A percentile compares a stretch with the other conserved stretches of the same genome.
These are phyloP conservation scores for Cladosporium sp. DNA, from an alignment of 2,329 filamentous ascomycete genomes.

Conservation along the genomic window DNA sequence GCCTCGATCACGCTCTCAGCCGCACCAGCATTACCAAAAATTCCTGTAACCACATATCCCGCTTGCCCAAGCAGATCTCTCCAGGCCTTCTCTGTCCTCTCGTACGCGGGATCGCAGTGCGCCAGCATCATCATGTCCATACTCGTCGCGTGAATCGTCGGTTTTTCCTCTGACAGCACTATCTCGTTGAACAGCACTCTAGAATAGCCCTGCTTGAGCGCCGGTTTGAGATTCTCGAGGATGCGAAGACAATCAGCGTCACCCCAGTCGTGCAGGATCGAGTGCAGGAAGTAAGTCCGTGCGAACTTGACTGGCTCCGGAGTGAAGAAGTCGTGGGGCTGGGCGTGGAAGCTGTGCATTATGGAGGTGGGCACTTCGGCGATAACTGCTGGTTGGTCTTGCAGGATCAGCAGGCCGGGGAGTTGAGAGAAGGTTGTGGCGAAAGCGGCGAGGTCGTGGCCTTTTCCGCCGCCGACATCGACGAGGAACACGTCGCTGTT, in stretches of 20 bases:
- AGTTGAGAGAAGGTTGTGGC: slow-evolving; percentile 20
- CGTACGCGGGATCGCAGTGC: slow-evolving; percentile 34
- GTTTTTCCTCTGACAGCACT: slow-evolving; percentile 24
- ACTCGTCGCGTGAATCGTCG: slow-evolving; percentile 11
- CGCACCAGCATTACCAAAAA: slow-evolving; percentile 13
- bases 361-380: slow-evolving; percentile 17
- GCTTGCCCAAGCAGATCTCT: slow-evolving; percentile 16
- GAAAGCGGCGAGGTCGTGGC: slow-evolving; percentile 27
- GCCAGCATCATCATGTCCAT: slow-evolving; percentile 47
- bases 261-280: slow-evolving; percentile 30
- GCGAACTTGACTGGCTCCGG: slow-evolving; percentile 30
- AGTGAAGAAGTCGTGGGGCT: slow-evolving; percentile 27
- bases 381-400: slow-evolving; percentile 30
- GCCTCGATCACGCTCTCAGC: not conserved
- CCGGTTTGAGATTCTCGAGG: slow-evolving; percentile 24
- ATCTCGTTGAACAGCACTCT: slow-evolving; percentile 30
- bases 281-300: slow-evolving; percentile 28
- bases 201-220: slow-evolving; percentile 26
- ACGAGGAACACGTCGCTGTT: slow-evolving; percentile 24
- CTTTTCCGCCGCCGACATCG: slow-evolving; percentile 30
- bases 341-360: slow-evolving; percentile 9
- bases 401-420: slow-evolving; percentile 28
- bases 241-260: slow-evolving; percentile 26
- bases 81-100: slow-evolving; percentile 45
- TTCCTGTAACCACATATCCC: slow-evolving; percentile 2